Percentiles rank a stretch among this genome's conserved stretches.
These are phyloP conservation scores for Ustilago nuda DNA, from an alignment of 1,284 basidiomycete genomes.

Conservation along the genomic window DNA sequence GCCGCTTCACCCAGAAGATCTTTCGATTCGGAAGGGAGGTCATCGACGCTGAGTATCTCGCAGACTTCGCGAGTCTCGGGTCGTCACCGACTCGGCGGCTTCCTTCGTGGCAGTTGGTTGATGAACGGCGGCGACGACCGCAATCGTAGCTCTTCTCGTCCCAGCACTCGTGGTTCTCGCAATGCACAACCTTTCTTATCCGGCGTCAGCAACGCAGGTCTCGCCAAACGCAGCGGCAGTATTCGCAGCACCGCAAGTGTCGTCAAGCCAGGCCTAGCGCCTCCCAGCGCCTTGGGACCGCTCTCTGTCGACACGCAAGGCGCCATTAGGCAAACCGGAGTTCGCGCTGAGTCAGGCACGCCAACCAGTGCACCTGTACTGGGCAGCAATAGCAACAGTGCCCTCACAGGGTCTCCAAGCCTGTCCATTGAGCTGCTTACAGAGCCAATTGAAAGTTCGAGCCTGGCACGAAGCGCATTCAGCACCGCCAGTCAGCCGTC, in stretches of 20 bases:
- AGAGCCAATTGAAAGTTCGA: conserved; percentile 20
- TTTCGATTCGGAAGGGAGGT: conserved; percentile 36
- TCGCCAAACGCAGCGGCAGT: conserved; percentile 24
- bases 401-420: conserved; percentile 19
- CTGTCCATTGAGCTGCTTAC: conserved; percentile 36
- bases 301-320: conserved; percentile 44
- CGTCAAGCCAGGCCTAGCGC: not conserved
- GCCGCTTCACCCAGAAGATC: conserved; percentile 33
- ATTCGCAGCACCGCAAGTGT: conserved; percentile 30
- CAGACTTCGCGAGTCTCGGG: conserved; percentile 45
- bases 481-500: conserved; percentile 43
- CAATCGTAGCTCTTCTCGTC: conserved; percentile 32
- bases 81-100: conserved; percentile 50
- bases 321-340: conserved; percentile 32
- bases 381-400: conserved; percentile 23
- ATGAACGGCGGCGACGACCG: conserved; percentile 32
- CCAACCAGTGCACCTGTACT: conserved; percentile 51
- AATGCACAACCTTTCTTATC: conserved; percentile 23
- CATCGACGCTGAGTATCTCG: conserved; percentile 45
- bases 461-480: conserved; percentile 30
- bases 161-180: conserved; percentile 40
- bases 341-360: conserved; percentile 26
- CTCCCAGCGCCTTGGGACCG: not conserved
- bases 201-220: conserved; percentile 6
- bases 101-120: conserved; percentile 46